Evolutionary conservation across 164 flowering plant species (phyloP).

Genomic region (Stephania yunnanensis): DNA sequence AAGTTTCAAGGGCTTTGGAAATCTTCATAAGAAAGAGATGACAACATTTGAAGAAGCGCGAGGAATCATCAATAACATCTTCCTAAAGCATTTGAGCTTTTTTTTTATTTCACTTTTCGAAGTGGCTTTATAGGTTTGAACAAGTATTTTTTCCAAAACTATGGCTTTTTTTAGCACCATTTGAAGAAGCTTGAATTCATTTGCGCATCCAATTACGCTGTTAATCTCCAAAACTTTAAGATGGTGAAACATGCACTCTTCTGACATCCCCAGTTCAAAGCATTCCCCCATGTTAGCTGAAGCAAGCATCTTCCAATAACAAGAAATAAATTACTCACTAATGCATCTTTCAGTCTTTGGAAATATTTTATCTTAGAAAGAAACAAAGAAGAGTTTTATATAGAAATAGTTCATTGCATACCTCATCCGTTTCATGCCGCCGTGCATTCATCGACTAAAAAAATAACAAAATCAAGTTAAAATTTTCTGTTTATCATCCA

Average conservation of each 20-base stretch:
- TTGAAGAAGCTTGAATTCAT: conserved; percentile 3
- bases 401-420: background rate
- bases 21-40: background rate
- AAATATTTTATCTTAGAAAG: background rate
- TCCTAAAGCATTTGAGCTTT: too few relatives aligned
- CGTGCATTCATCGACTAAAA: background rate
- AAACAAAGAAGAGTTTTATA: background rate
- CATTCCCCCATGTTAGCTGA: background rate
- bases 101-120: too few relatives aligned
- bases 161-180: conserved; percentile 8
- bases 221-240: conserved; percentile 9
- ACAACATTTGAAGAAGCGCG: conserved; percentile 3
- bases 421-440: background rate
- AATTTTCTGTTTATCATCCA: background rate
- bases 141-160: conserved; percentile 7
- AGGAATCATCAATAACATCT: background rate
- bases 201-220: background rate
- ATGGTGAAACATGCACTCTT: conserved; percentile 2
- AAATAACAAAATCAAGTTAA: background rate
- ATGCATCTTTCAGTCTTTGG: background rate
- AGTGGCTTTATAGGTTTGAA: too few relatives aligned
- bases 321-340: background rate
- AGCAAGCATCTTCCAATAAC: background rate
- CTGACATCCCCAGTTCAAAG: background rate
- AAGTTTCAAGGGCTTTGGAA: too few relatives aligned